Percentiles rank a stretch among this genome's conserved stretches.
phyloP scores from a whole-genome alignment of 1,284 basidiomycete species.

The Afroboletus lepidellus region DNA sequence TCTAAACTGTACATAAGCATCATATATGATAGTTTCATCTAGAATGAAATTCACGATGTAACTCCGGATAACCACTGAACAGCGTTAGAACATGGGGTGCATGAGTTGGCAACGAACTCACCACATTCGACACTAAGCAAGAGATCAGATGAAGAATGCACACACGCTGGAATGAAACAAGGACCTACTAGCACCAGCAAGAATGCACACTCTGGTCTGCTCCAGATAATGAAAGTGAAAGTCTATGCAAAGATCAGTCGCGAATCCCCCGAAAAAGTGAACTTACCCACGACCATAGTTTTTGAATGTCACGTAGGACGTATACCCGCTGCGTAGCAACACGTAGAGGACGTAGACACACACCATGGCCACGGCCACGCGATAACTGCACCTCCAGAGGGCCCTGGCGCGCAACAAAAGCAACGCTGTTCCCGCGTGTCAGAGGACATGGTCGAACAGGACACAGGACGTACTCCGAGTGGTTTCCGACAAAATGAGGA shows the following conservation, averaged over 20 bases:
- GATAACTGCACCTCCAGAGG: slow-evolving; percentile 4
- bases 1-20: neutral
- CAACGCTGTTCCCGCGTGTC: neutral
- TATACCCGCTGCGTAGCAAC: neutral
- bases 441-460: neutral
- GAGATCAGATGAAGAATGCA: neutral
- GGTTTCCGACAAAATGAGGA: neutral
- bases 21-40: neutral
- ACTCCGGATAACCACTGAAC: neutral
- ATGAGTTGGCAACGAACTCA: neutral
- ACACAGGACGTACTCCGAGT: neutral
- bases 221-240: slow-evolving; percentile 1
- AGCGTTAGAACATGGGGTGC: neutral
- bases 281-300: neutral
- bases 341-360: neutral
- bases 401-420: slow-evolving; percentile 2
- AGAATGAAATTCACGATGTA: neutral
- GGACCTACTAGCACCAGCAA: neutral
- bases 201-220: neutral
- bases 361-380: neutral
- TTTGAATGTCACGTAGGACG: neutral
- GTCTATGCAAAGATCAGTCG: neutral
- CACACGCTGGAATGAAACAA: neutral
- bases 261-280: neutral
- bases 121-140: neutral